Evolutionary conservation across 73 alveolate genomes (phyloP).

Genomic region (Paramecium pentaurelia): DNA sequence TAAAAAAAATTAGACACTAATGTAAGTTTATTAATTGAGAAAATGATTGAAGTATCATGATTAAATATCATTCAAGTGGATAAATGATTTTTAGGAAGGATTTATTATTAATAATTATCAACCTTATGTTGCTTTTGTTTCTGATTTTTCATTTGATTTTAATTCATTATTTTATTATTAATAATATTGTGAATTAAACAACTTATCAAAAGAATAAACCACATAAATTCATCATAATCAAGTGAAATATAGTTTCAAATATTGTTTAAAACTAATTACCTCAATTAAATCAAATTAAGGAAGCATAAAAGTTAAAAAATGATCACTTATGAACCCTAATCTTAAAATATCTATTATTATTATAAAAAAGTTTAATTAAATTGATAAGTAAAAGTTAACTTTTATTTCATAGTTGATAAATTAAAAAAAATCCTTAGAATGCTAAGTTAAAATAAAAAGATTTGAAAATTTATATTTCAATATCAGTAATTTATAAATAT

Average conservation of each 20-base stretch:
- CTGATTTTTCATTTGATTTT: too few relatives aligned
- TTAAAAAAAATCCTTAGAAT: background rate
- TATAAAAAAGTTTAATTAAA: background rate
- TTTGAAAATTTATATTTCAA: too few relatives aligned
- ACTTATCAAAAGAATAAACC: background rate
- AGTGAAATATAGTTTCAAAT: background rate
- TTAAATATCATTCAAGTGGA: background rate
- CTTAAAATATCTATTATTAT: too few relatives aligned
- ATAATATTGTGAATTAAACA: background rate
- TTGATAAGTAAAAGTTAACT: background rate
- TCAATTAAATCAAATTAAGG: background rate
- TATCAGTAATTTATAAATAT: too few relatives aligned
- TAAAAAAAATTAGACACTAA: background rate
- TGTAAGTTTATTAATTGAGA: background rate
- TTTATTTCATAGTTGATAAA: too few relatives aligned
- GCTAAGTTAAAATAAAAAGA: too few relatives aligned
- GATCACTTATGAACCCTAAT: background rate
- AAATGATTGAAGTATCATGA: background rate
- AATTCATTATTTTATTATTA: too few relatives aligned
- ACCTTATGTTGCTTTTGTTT: too few relatives aligned
- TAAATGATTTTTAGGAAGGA: background rate
- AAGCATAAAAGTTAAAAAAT: too few relatives aligned
- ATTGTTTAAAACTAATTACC: too few relatives aligned
- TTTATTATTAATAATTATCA: too few relatives aligned
- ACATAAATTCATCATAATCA: background rate